Percentiles rank a stretch among this genome's conserved stretches.
These are phyloP conservation scores for Lepraria neglecta DNA, from an alignment of 495 filamentous ascomycete species.

Conservation along the genomic window DNA sequence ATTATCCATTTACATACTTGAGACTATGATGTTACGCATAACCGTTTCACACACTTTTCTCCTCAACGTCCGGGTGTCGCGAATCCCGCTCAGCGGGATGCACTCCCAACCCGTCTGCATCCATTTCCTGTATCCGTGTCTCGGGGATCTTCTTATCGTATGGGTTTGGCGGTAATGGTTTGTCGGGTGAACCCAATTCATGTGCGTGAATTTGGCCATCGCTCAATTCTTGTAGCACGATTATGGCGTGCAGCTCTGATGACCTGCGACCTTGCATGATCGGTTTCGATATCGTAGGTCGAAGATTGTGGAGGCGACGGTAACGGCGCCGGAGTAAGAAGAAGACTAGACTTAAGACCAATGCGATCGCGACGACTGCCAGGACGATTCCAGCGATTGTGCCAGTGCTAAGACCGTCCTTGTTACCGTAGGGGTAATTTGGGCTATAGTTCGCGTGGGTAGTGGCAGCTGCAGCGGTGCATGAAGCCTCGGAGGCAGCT, in stretches of 20 bases:
- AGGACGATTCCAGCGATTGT: conserved; percentile 13
- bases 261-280: conserved; percentile 4
- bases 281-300: conserved; percentile 14
- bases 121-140: conserved; percentile 8
- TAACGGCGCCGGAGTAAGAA: conserved; percentile 9
- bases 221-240: conserved; percentile 7
- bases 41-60: conserved; percentile 1
- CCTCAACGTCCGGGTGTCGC: conserved; percentile 6
- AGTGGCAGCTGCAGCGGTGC: background rate
- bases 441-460: background rate
- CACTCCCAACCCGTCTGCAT: background rate
- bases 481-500: no score
- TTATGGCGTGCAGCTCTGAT: conserved; percentile 4
- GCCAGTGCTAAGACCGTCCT: background rate
- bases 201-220: conserved; percentile 1
- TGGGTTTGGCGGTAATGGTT: conserved; percentile 7
- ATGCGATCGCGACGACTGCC: background rate
- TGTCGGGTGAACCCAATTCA: conserved; percentile 13
- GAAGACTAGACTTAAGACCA: background rate
- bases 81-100: conserved; percentile 6
- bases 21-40: background rate
- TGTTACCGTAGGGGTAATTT: background rate
- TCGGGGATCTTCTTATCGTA: conserved; percentile 4
- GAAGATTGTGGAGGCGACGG: background rate
- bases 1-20: background rate